Evolutionary conservation across 257 asterid species (phyloP), one percentile per base, ranked within the genome.

Genomic region (Penstemon newberryi): DNA sequence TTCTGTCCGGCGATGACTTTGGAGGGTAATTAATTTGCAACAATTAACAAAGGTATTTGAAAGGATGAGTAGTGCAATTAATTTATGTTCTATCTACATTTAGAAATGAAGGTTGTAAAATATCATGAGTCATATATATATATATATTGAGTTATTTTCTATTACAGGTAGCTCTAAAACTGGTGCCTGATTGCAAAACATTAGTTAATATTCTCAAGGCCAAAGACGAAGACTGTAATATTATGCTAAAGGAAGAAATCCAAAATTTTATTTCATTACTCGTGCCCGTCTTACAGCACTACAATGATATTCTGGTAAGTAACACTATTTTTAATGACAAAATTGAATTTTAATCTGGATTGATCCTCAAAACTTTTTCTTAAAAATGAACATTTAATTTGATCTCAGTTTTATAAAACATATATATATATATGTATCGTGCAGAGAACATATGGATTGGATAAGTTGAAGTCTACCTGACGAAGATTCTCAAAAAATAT

Each of bases 401-500:
- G 3, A 25, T 25, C 33, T 25, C 33, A 25, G 33, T 7, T 54
- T 33, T 8, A n/a, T 12, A 3, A 44, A 38, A 15, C 8, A 7
- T 63, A 19, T 9, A 33, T 41, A 40, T 0, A 37, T 5, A 9
- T 55, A 19, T 38, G 6, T n/a, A 2, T 43, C 7, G 7, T 70
- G 86, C 91, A 92, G 98, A 79, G 65, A 78, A 58, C 61, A 6
- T 81, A 82, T 54, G 96, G 76, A 1, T 62, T 92, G 90, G 89
- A 89, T 64, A 88, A 55, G 79, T 59, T 87, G 66, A 92, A 82
- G 74, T 78, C 91, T 9, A 80, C 82, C 0, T 92, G 85, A 75
- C 55, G 63, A 70, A 56, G 43, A 2, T 8, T 47, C 18, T 4
- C 10, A 8, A 5, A 18, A 58, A 36, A 1, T 59, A 41, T 25